Evolutionary conservation across 2,329 filamentous ascomycete genomes (phyloP).

Genomic region (Fonsecaea pedrosoi): DNA sequence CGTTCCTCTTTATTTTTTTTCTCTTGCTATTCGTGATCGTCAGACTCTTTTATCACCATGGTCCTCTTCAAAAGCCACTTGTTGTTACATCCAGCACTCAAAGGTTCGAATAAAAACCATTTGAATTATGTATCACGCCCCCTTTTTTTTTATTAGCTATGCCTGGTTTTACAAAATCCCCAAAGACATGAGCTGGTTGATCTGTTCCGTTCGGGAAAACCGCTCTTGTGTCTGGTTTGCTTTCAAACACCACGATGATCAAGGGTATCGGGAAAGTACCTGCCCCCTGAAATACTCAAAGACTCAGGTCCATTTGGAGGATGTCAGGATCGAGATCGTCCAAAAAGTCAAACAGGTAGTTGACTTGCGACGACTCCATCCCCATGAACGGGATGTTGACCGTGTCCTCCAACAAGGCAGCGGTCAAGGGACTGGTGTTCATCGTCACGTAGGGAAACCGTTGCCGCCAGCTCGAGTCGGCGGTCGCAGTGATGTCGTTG

Average conservation of each 20-base stretch:
- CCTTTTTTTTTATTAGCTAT: not conserved
- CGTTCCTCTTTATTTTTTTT: too few species aligned
- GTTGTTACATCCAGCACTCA: not conserved
- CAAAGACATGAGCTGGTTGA: not conserved
- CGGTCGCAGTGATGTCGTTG: conserved; percentile 2
- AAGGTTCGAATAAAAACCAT: not conserved
- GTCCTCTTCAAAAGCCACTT: not conserved
- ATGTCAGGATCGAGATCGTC: conserved; percentile 14
- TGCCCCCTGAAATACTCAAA: not conserved
- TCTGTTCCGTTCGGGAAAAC: not conserved
- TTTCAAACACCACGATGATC: not conserved
- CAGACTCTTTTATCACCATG: not conserved
- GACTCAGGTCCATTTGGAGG: conserved; percentile 5
- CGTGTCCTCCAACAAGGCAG: not conserved
- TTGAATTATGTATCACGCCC: not conserved
- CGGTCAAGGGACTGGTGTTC: conserved; percentile 10
- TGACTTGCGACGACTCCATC: conserved; percentile 5
- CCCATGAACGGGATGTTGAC: conserved; percentile 7
- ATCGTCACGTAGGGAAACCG: conserved; percentile 8
- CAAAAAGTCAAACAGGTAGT: conserved; percentile 15
- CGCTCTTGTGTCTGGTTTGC: not conserved
- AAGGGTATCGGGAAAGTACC: not conserved
- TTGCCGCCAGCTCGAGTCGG: not conserved
- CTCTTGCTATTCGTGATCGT: not conserved
- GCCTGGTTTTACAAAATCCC: not conserved